phyloP scores from a whole-genome alignment of 2,329 filamentous ascomycete genomes.

The Talaromyces sp. region DNA sequence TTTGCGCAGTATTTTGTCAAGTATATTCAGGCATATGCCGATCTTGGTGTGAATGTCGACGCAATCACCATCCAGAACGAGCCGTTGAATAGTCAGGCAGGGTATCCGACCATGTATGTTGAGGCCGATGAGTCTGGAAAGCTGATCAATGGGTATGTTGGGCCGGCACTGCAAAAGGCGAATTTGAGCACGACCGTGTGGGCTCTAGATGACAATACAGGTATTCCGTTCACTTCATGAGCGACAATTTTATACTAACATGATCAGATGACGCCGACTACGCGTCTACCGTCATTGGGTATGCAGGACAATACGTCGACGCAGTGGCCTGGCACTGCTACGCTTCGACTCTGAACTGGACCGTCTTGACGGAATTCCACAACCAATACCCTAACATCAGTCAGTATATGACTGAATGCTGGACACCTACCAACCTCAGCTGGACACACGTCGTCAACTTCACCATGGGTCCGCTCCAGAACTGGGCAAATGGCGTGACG shows the following conservation, averaged over 20 bases:
- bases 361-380: slow-evolving; percentile 36
- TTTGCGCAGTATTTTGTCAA: slow-evolving; percentile 38
- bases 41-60: slow-evolving; percentile 33
- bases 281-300: slow-evolving; percentile 33
- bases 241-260: neutral
- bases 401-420: slow-evolving; percentile 44
- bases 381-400: slow-evolving; percentile 30
- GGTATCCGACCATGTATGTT: slow-evolving; percentile 41
- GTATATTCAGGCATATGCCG: slow-evolving; percentile 37
- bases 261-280: slow-evolving; percentile 31
- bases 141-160: slow-evolving; percentile 31
- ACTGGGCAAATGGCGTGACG: slow-evolving; percentile 30
- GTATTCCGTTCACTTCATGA: slow-evolving; percentile 12
- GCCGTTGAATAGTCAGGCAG: slow-evolving; percentile 37
- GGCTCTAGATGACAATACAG: slow-evolving; percentile 42
- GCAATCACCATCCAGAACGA: slow-evolving; percentile 41
- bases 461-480: slow-evolving; percentile 31
- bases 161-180: slow-evolving; percentile 27
- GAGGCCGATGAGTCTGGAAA: slow-evolving; percentile 34
- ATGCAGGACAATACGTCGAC: slow-evolving; percentile 28
- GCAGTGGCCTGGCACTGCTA: slow-evolving; percentile 43
- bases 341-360: slow-evolving; percentile 33
- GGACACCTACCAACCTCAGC: slow-evolving; percentile 26
- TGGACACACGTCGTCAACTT: slow-evolving; percentile 30
- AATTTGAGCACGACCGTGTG: slow-evolving; percentile 28